Percentiles rank a stretch among this genome's conserved stretches.
These are phyloP conservation scores for Spathaspora sp. DNA, from an alignment of 805 yeast species.

Conservation along the genomic window DNA sequence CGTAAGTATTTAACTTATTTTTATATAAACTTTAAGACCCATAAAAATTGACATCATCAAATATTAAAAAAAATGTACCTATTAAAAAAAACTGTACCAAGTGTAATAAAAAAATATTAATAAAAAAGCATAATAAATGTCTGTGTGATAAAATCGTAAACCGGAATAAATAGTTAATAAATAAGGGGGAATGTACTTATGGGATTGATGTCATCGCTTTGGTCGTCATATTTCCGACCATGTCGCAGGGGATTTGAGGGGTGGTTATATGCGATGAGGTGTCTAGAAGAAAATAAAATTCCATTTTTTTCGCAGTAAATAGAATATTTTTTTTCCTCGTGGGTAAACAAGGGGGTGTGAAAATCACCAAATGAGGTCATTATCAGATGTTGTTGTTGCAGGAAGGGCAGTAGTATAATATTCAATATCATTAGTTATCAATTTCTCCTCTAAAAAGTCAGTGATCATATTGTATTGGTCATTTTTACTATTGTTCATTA, in stretches of 20 bases:
- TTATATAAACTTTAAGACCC: slow-evolving; percentile 1
- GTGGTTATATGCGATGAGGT: background rate
- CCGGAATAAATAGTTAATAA: background rate
- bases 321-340: background rate
- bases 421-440: slow-evolving; percentile 33
- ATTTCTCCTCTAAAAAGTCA: slow-evolving; percentile 38
- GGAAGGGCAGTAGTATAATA: slow-evolving; percentile 21
- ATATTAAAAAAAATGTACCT: background rate
- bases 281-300: background rate
- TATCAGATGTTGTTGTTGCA: slow-evolving; percentile 2
- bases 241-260: background rate
- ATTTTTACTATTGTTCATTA: slow-evolving; percentile 16
- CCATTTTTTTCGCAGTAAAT: background rate
- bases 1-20: background rate
- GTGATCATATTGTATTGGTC: slow-evolving; percentile 39
- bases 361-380: slow-evolving; percentile 2
- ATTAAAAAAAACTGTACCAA: background rate
- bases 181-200: background rate
- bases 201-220: background rate
- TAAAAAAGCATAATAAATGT: background rate
- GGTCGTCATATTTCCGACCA: background rate
- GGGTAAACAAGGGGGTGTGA: background rate
- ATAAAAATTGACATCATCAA: background rate
- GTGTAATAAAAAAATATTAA: background rate
- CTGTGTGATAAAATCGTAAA: background rate